A percentile compares a stretch with the other conserved stretches of the same genome.
These are phyloP conservation scores for Pyracantha coccinea DNA, from an alignment of 331 rosid genomes.

Conservation along the genomic window DNA sequence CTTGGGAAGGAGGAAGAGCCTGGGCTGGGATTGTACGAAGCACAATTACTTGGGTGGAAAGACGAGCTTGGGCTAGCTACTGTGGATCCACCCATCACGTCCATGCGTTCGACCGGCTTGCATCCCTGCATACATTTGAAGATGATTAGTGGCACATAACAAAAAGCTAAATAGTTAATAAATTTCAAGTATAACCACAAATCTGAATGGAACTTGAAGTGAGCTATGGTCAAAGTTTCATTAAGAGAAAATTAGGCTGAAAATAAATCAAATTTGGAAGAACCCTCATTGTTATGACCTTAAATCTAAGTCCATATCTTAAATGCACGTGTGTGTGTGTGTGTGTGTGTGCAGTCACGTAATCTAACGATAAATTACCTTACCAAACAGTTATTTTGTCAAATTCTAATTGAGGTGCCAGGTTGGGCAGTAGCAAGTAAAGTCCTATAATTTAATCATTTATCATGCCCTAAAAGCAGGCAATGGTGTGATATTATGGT, in stretches of 20 bases:
- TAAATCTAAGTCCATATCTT: not conserved
- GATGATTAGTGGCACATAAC: slow-evolving; percentile 3
- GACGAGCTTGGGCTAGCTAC: slow-evolving; percentile 68
- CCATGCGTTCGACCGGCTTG: slow-evolving; percentile 66
- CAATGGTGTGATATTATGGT: not conserved
- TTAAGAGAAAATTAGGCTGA: not conserved
- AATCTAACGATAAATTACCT: not conserved
- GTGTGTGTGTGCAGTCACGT: not conserved
- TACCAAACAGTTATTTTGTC: not conserved
- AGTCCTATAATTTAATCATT: not conserved
- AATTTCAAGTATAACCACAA: not conserved
- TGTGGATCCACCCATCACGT: slow-evolving; percentile 52
- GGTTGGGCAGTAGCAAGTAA: not conserved
- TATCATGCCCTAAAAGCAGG: not conserved
- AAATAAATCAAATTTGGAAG: not conserved
- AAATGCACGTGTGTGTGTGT: not conserved
- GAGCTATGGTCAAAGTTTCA: not conserved
- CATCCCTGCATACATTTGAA: slow-evolving; percentile 51
- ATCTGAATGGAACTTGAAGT: not conserved
- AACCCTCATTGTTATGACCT: not conserved
- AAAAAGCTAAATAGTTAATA: not conserved
- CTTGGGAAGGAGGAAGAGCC: slow-evolving; percentile 87
- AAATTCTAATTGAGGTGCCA: not conserved
- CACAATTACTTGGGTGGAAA: slow-evolving; percentile 70
- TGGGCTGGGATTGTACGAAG: slow-evolving; percentile 88